Evolutionary conservation across 768 basidiomycete species (phyloP).

Genomic region (Suillus clintonianus): DNA sequence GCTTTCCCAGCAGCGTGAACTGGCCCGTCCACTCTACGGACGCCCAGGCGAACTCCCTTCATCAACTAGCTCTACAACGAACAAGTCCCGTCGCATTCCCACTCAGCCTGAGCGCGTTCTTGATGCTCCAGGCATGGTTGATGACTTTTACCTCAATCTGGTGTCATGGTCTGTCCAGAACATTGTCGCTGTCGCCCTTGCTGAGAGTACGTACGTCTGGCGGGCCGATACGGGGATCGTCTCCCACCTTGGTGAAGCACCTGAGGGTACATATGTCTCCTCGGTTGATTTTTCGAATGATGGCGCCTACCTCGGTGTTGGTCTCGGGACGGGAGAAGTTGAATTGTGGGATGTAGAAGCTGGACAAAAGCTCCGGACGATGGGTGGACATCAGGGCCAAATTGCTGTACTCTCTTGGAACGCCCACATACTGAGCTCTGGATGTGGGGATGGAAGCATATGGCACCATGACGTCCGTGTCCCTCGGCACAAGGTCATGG

Average conservation of each 20-base stretch:
- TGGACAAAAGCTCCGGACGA: constrained; percentile 81
- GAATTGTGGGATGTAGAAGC: constrained; percentile 94
- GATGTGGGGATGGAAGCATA: constrained; percentile 92
- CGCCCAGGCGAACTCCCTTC: constrained; percentile 63
- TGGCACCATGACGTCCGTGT: constrained; percentile 96
- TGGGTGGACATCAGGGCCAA: constrained; percentile 84
- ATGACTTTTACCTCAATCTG: constrained; percentile 97
- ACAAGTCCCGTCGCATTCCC: constrained; percentile 80
- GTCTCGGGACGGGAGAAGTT: constrained; percentile 78
- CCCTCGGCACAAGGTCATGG: constrained; percentile 84
- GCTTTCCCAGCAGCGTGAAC: constrained; percentile 75
- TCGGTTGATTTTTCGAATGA: constrained; percentile 80
- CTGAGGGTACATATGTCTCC: constrained; percentile 75
- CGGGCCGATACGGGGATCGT: constrained; percentile 88
- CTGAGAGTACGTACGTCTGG: constrained; percentile 90
- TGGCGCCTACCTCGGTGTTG: constrained; percentile 80
- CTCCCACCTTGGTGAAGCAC: constrained; percentile 72
- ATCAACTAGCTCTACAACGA: constrained; percentile 62
- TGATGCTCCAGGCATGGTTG: constrained; percentile 90
- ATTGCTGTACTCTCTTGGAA: constrained; percentile 88
- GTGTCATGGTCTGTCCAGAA: constrained; percentile 88
- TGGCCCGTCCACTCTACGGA: constrained; percentile 73
- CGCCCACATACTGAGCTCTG: constrained; percentile 81
- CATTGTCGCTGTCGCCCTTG: constrained; percentile 87
- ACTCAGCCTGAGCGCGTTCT: constrained; percentile 91